These are phyloP conservation scores for Iberis amara DNA, from an alignment of 441 rosid species.

Conservation along the genomic window DNA sequence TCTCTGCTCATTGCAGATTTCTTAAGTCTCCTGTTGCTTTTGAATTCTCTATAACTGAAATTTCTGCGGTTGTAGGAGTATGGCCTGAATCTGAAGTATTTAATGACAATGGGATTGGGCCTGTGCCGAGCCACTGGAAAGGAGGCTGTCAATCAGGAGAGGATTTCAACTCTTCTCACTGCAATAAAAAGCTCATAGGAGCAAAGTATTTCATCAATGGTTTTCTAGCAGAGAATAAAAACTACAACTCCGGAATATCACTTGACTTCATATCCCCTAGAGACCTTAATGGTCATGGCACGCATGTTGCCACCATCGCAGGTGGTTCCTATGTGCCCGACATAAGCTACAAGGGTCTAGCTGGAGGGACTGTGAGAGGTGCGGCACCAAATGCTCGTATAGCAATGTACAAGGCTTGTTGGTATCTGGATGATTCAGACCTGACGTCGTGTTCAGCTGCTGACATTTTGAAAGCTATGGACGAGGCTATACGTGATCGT, in stretches of 20 bases:
- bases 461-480: conserved; percentile 64
- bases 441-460: conserved; percentile 41
- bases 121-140: conserved; percentile 51
- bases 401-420: conserved; percentile 70
- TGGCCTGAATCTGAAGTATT: conserved; percentile 68
- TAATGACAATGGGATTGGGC: conserved; percentile 47
- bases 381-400: conserved; percentile 59
- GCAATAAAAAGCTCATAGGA: conserved; percentile 48
- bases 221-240: conserved; percentile 37
- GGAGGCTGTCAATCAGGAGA: conserved; percentile 47
- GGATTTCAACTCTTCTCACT: conserved; percentile 22
- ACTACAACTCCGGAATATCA: conserved; percentile 35
- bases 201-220: conserved; percentile 51
- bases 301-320: conserved; percentile 59
- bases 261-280: conserved; percentile 50
- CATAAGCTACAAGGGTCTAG: conserved; percentile 46
- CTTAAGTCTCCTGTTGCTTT: not conserved
- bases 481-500: conserved; percentile 53
- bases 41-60: not conserved
- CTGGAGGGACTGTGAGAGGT: conserved; percentile 49
- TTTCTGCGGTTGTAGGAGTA: conserved; percentile 36
- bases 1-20: not conserved
- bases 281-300: conserved; percentile 60
- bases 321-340: conserved; percentile 47
- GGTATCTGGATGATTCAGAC: conserved; percentile 35